These are phyloP conservation scores for Luffa aegyptiaca DNA, from an alignment of 306 rosid species.

Conservation along the genomic window DNA sequence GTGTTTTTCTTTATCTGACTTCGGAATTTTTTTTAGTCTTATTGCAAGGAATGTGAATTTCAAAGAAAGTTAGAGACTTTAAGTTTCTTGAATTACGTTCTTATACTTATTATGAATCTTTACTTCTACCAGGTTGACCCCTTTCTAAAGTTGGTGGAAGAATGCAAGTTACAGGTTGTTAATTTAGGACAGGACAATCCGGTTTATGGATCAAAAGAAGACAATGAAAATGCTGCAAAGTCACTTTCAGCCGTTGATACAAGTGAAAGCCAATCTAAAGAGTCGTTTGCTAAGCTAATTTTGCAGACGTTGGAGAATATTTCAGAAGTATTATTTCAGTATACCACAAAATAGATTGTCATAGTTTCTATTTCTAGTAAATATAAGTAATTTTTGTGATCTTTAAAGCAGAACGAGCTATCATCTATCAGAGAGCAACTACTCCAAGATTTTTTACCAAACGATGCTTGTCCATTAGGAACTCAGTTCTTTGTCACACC, in stretches of 20 bases:
- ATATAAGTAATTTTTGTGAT: not conserved
- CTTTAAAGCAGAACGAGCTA: constrained; percentile 16
- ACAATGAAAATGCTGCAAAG: constrained; percentile 38
- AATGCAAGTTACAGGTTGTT: constrained; percentile 44
- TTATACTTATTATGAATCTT: not conserved
- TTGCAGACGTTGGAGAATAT: constrained; percentile 27
- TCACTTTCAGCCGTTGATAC: constrained; percentile 29
- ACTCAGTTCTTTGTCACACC: constrained; percentile 38
- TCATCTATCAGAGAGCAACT: constrained; percentile 37
- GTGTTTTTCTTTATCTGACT: not conserved
- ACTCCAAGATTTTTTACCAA: constrained; percentile 42
- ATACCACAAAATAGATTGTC: not conserved
- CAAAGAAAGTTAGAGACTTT: not conserved
- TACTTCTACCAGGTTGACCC: constrained; percentile 52
- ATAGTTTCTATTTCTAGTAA: not conserved
- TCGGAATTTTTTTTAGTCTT: not conserved
- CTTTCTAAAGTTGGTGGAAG: constrained; percentile 53
- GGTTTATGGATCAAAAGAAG: constrained; percentile 62
- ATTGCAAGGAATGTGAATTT: not conserved
- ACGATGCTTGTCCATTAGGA: constrained; percentile 40
- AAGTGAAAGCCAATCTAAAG: constrained; percentile 27
- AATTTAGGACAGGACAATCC: constrained; percentile 17
- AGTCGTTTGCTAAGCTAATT: constrained; percentile 40
- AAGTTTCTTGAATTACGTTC: not conserved
- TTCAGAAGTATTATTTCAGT: constrained; percentile 24